A percentile compares a stretch with the other conserved stretches of the same genome.
These are phyloP conservation scores for Yamadazyma atlantica DNA, from an alignment of 1,139 yeast species.

Conservation along the genomic window DNA sequence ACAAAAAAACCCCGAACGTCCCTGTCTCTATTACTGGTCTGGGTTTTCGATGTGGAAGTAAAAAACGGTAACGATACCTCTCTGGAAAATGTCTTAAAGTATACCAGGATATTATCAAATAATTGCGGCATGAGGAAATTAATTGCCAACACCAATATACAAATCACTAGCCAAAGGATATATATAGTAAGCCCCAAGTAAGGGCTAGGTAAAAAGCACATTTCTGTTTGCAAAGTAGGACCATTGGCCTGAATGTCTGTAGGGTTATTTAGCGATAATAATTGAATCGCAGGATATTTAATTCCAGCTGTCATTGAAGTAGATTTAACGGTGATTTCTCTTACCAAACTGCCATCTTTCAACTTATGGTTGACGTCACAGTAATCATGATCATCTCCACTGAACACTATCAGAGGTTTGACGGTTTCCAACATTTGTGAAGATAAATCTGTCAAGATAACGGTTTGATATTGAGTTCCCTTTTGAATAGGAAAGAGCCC, in stretches of 20 bases:
- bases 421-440: slow-evolving; percentile 54
- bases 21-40: slow-evolving; percentile 3
- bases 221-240: slow-evolving; percentile 41
- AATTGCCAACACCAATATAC: slow-evolving; percentile 7
- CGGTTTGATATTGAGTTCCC: slow-evolving; percentile 64
- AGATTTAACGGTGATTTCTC: slow-evolving; percentile 85
- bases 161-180: slow-evolving; percentile 9
- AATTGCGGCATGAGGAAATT: slow-evolving; percentile 10
- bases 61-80: slow-evolving; percentile 4
- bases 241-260: slow-evolving; percentile 13
- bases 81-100: slow-evolving; percentile 1
- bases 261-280: slow-evolving; percentile 67
- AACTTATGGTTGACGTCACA: slow-evolving; percentile 59
- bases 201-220: slow-evolving; percentile 77
- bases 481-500: slow-evolving; percentile 62
- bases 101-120: slow-evolving; percentile 1
- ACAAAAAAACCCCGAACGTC: slow-evolving; percentile 3
- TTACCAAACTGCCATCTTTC: slow-evolving; percentile 41
- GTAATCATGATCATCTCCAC: slow-evolving; percentile 97
- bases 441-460: slow-evolving; percentile 53
- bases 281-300: slow-evolving; percentile 77
- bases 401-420: slow-evolving; percentile 67
- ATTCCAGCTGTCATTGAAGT: slow-evolving; percentile 95
- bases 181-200: slow-evolving; percentile 25
- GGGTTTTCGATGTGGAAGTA: slow-evolving; percentile 1